Conservation (phyloP, 192 early-diverging fungal species). For the Spinellus fusiger region DNA sequence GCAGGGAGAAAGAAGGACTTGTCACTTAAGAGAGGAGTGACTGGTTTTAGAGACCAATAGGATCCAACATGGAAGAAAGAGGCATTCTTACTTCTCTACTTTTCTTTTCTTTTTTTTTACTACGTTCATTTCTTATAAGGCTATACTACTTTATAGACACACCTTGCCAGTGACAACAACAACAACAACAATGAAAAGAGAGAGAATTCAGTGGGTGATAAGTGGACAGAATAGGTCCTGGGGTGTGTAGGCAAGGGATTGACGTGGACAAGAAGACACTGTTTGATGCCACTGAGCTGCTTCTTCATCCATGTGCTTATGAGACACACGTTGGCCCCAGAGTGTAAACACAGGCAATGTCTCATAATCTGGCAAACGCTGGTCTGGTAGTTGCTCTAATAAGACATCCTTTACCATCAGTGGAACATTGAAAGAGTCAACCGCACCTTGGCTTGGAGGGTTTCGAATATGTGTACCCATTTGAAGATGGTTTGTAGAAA, state of each 20-base stretch:
- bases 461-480: slow-evolving; percentile 41
- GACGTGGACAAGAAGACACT: slow-evolving; percentile 24
- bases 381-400: slow-evolving; percentile 39
- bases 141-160: too few relatives aligned
- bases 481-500: slow-evolving; percentile 56
- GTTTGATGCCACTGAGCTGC: slow-evolving; percentile 34
- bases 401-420: slow-evolving; percentile 43
- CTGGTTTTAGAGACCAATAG: too few relatives aligned
- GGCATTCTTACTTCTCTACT: too few relatives aligned
- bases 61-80: too few relatives aligned
- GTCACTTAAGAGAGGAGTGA: too few relatives aligned
- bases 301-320: slow-evolving; percentile 14
- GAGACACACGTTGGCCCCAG: slow-evolving; percentile 29
- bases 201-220: too few relatives aligned
- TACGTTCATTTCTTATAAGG: too few relatives aligned
- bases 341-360: slow-evolving; percentile 42
- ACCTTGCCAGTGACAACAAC: too few relatives aligned
- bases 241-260: slow-evolving; percentile 15
- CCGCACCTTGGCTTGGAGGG: slow-evolving; percentile 3
- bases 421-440: slow-evolving; percentile 42
- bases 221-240: slow-evolving; percentile 33
- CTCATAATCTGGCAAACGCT: slow-evolving; percentile 37
- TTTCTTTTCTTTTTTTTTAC: too few relatives aligned
- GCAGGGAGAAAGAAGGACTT: too few relatives aligned
- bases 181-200: too few relatives aligned